Evolutionary conservation across 2,329 filamentous ascomycete species (phyloP), one percentile per base, ranked within the genome.

Genomic region (Endocalyx cinctus): DNA sequence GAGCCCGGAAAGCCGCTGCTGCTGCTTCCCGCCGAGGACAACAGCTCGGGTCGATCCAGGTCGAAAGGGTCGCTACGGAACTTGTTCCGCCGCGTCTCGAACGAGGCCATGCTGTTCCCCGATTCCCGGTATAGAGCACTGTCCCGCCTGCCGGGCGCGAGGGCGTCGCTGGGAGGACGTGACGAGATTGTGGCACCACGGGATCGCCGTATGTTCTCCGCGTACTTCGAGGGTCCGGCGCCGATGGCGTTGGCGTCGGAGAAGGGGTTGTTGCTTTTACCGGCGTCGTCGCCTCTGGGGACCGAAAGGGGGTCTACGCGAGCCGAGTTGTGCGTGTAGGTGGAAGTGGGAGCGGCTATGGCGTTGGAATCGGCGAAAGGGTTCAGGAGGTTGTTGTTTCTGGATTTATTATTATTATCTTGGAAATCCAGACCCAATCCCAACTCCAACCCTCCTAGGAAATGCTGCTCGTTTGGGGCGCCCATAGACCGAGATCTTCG

Each of bases 41-140:
- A 58, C 6, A 72, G 56, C 46, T 74, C 64, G 20, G 72, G 64
- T 27, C 64, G 55, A 50, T 82, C 77, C n/a, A 82, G 63, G 44
- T 82, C 78, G 47, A 82, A 82, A 2, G 76, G 77, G 43, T 82
- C 77, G 2, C 76, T 79, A 27, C 76, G 72, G 51, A 78, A 76
- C 48, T 75, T 77, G 47, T 70, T 71, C 35, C 70, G 43, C 18
- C 46, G 41, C 5, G 60, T 65, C 27, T 63, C 64, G 27, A 69
- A 63, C 1, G 62, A 63, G 12, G 48, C 47, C 28, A 63, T 46
- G n/a, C 63, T 67, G 20, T 57, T 57, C n/a, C 56, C 48, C 25
- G 64, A 71, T 27, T 68, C 64, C 25, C 66, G 62, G 45, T 68
- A 67, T 33, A 64, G 41, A 12, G 65, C 64, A 31, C 58, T 59